Evolutionary conservation across 768 basidiomycete genomes (phyloP), one percentile per base, ranked within the genome.

Genomic region (Pisolithus marmoratus): DNA sequence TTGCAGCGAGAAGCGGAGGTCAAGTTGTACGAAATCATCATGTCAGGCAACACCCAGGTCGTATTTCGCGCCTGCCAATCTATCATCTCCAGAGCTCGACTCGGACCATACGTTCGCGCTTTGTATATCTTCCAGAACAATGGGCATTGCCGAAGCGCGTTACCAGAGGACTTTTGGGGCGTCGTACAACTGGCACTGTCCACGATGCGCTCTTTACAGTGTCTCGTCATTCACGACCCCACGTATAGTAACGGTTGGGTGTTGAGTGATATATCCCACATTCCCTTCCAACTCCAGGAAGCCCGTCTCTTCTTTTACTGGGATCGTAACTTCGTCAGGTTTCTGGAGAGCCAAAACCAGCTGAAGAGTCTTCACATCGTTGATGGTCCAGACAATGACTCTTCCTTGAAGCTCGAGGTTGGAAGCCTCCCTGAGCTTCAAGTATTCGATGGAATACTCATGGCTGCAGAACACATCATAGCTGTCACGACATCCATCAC

Each of bases 1-100:
- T 65, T 83, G 47, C 77, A 78, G 52, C 67, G 63, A 47, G 72
- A 73, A 48, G 78, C 81, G 31, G 79, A 81, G 57, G 56, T 64
- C 17, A 66, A 58, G 53, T 61, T 83, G 37, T 84, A 83, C 63
- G 63, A 71, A 20, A 51, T 60, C 22, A 49, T 80, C 51, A 59
- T 67, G 54, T 69, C 79, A 44, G 61, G 59, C 6, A 75, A 76
- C 52, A 58, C 71, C 45, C 51, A 63, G 20, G 54, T 62, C 41
- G 63, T 68, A 15, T 68, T 68, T 55, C 56, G 63, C 47, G 76
- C 71, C 36, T 78, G 72, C 49, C 61, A 63, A 41, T 64, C 76
- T 36, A 50, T 84, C 49, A 38, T 63, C 50, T 52, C 65, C 0
- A 60, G 61, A 50, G 54, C 69, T 46, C 66, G 70, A 36, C 59